A percentile compares a stretch with the other conserved stretches of the same genome.
Conservation (phyloP, 495 filamentous ascomycete species). For the Talaromyces adpressus region DNA sequence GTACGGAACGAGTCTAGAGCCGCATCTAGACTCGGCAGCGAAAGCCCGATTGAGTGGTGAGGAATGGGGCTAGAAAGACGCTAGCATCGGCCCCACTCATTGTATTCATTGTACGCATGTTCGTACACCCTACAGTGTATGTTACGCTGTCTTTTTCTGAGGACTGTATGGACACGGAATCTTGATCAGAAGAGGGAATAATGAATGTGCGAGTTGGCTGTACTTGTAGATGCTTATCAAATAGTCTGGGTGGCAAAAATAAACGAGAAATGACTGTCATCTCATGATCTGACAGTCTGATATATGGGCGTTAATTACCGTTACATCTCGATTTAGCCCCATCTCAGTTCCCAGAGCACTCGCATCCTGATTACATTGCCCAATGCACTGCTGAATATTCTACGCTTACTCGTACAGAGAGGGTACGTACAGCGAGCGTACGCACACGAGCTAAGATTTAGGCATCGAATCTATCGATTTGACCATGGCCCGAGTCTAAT, state of each 20-base stretch:
- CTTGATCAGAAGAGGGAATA: not conserved
- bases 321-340: not conserved
- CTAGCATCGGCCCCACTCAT: not conserved
- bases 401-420: not conserved
- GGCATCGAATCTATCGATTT: not conserved
- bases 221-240: not conserved
- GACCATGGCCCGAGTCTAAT: not conserved
- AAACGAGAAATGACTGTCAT: not conserved
- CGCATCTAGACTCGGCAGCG: conserved; percentile 2
- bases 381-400: not conserved
- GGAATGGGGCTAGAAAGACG: not conserved
- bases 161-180: no score
- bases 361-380: no score
- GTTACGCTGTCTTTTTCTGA: no score
- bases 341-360: not conserved
- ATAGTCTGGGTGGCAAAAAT: not conserved
- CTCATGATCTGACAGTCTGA: not conserved
- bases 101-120: not conserved
- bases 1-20: not conserved
- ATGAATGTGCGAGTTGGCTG: not conserved
- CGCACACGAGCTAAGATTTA: not conserved
- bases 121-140: not conserved
- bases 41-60: conserved; percentile 5
- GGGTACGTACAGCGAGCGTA: not conserved
- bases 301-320: not conserved